Evolutionary conservation across 345 rosid genomes (phyloP), one percentile per base, ranked within the genome.

Genomic region (Pelargonium nanum): DNA sequence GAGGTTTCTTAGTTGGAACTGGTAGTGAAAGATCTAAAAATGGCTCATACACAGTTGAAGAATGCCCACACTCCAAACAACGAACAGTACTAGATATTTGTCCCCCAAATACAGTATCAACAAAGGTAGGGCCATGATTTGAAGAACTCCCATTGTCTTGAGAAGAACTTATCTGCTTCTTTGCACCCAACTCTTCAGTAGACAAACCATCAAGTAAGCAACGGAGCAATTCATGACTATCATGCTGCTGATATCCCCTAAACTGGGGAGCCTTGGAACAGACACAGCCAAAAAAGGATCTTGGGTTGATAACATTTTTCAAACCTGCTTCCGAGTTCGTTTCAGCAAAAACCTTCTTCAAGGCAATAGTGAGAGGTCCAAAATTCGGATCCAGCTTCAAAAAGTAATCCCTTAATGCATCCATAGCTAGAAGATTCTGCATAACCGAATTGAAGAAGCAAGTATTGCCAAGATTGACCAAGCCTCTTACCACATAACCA

Each of bases 11-110:
- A 52, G 83, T 84, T 1, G 97, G 96, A 66, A 90, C 83, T 0
- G 99, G 79, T 65, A 94, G 83, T 24, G 99, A 94, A 58, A 94
- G 96, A 80, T 94, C 99, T 57, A 90, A 75, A 76, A 83, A 90
- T 9, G 96, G 93, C 73, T 94, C 99, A 69, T 77, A 85, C 30
- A 88, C 86, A 58, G 88, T 90, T 57, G 97, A 94, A 21, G 89
- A 80, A 72, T 88, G 85, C 52, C 91, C 91, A 58, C 97, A 94
- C 58, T 85, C 95, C 56, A 77, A 69, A 77, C 99, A 94, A 65
- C 86, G 62, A 58, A 94, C 88, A 58, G 85, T 94, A 72, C 97
- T 94, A 19, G 93, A 86, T 68, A 85, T 83, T 65, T 73, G 79
- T 16, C 99, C 99, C 62, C 95, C 95, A 79, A 94, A 94, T 56